phyloP scores from a whole-genome alignment of 331 rosid species.

The Prunus yedoensis region DNA sequence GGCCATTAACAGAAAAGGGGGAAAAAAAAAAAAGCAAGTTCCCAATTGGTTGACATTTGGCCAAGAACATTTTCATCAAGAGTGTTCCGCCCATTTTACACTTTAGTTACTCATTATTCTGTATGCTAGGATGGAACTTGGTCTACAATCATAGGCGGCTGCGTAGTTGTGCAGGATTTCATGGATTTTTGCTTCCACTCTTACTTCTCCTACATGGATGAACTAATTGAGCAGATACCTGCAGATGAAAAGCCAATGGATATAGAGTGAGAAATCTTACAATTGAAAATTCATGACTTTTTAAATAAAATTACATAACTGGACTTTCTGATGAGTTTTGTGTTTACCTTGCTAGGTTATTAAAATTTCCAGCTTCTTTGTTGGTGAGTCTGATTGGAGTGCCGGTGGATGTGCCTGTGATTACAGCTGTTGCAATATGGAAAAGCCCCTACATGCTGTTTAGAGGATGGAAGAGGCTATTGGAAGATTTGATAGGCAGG shows the following conservation, averaged over 20 bases:
- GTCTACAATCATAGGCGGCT: constrained; percentile 66
- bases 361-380: constrained; percentile 62
- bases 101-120: not conserved
- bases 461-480: constrained; percentile 78
- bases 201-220: constrained; percentile 83
- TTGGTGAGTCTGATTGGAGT: constrained; percentile 54
- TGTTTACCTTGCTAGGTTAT: constrained; percentile 38
- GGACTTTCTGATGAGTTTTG: not conserved
- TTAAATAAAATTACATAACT: not conserved
- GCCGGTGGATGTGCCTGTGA: constrained; percentile 46
- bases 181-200: constrained; percentile 79
- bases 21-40: not conserved
- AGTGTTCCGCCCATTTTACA: not conserved
- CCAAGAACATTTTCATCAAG: not conserved
- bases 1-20: not conserved
- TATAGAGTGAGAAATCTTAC: constrained; percentile 37
- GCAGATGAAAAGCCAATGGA: constrained; percentile 60
- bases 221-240: constrained; percentile 53
- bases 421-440: constrained; percentile 59
- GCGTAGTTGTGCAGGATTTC: constrained; percentile 60
- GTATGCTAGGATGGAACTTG: constrained; percentile 63
- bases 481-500: constrained; percentile 79
- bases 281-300: constrained; percentile 1
- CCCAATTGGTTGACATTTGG: not conserved
- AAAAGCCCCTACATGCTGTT: constrained; percentile 81